Evolutionary conservation across 2,329 filamentous ascomycete genomes (phyloP), one percentile per base, ranked within the genome.

Genomic region (Xylaria sp.): DNA sequence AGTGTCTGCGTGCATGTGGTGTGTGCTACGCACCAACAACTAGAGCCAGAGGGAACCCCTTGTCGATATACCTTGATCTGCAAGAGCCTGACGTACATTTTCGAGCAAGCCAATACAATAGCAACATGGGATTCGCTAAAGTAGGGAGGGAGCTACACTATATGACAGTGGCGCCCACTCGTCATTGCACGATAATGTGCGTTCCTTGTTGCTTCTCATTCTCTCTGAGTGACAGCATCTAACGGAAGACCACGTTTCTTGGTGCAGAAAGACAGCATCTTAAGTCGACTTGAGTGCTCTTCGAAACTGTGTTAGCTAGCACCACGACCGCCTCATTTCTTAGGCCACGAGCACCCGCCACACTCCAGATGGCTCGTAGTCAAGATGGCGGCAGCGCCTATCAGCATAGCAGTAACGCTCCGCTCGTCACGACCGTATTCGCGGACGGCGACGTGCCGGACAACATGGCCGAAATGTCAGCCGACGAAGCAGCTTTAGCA

Each of bases 401-500:
- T 61, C 62, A 13, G 46, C 8, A 37, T 54, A 10, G 25, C 35
- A 53, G 59, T 48, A 53, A 44, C 6, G 37, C 56, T 8, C 69
- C 68, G n/a, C 53, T 70, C 23, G 72, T 72, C 37, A 73, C 71
- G 43, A 73, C 67, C 23, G 68, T 73, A 13, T 68, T 73, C 33
- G 44, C 63, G 6, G 64, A 70, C 15, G 70, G 67, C 9, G 72
- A 73, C 40, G 31, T 69, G 25, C 71, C 71, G 11, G 71, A 72
- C 31, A 58, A 69, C 35, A 27, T 74, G 23, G 61, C 59, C 35
- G 69, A 72, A n/a, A 73, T 74, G 72, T 70, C 71, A 15, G 70
- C 62, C 3, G 87, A 89, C 70, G 86, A 89, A 67, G 85, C 87
- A 56, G 82, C 83, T 1, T 78, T 90, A 4, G 85, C 84, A 2